Evolutionary conservation across 1,139 yeast species (phyloP), one percentile per base, ranked within the genome.

Genomic region (Sugiyamaella paludigena): DNA sequence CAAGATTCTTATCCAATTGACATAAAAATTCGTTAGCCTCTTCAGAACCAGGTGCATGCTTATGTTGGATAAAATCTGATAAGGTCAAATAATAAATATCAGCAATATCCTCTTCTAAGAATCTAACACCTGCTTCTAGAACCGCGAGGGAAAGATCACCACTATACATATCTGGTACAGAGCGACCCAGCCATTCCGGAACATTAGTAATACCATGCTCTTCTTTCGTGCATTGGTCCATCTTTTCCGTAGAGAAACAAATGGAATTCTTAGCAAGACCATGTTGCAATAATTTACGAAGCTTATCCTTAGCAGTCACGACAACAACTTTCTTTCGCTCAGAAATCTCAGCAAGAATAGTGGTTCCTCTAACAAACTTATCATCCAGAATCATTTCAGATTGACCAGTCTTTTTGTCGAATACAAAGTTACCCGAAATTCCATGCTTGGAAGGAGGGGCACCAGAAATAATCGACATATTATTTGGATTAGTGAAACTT

Each of bases 261-360:
- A 45, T 44, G 8, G 11, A 38, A 12, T 38, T 29, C 15, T 29
- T 32, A 10, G 26, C 2, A 12, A 38, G 15, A n/a, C 28, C 41
- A 28, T 45, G 49, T 13, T 47, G 38, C 8, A 45, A 36, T 27
- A 45, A 34, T 26, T 28, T 45, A 12, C 49, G 12, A 24, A 45
- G 35, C 34, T 45, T 45, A 26, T 45, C 49, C 45, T 45, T 45
- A 27, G 49, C 49, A 29, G 49, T 45, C 15, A 45, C 40, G 9
- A 42, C 38, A 1, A 40, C 49, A 1, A 45, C 36, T 24, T 45
- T 24, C 7, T 37, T 29, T n/a, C 32, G 12, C 26, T 45, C 28
- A 12, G 49, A 46, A 19, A 45, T 19, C 35, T 45, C 37, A n/a
- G 48, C 45, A n/a, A 45, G 32, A 35, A 45, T 45, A 11, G 49